phyloP scores from a whole-genome alignment of 1,284 basidiomycete species.

The Takashimella koratensis region DNA sequence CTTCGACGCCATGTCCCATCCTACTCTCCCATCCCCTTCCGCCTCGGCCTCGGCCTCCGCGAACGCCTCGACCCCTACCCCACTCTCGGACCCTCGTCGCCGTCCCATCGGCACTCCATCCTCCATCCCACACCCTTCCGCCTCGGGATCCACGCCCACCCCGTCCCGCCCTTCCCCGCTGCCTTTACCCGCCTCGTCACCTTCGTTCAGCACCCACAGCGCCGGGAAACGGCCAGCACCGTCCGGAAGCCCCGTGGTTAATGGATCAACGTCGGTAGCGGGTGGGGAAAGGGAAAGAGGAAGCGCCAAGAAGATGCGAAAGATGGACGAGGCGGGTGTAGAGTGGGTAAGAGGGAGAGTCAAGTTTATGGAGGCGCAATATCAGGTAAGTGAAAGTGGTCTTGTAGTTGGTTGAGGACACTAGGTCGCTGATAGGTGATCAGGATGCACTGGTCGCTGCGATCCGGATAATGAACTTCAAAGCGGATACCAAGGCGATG shows the following conservation, averaged over 20 bases:
- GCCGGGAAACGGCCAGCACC: no score
- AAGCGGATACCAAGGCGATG: constrained; percentile 20
- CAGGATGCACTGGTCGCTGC: constrained; percentile 29
- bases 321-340: neutral
- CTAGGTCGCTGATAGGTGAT: no score
- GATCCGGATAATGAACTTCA: constrained; percentile 27
- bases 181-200: neutral
- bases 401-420: no score
- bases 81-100: neutral
- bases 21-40: neutral
- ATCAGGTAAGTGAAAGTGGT: neutral
- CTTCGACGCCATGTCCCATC: neutral
- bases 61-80: neutral
- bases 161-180: neutral
- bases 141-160: neutral
- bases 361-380: neutral
- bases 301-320: neutral
- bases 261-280: neutral
- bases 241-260: no score
- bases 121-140: neutral
- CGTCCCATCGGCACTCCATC: no score
- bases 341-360: neutral
- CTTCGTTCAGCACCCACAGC: no score
- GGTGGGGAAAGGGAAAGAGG: neutral
- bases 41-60: neutral